These are phyloP conservation scores for Cyphellophora attinorum DNA, from an alignment of 2,329 filamentous ascomycete species.

Conservation along the genomic window DNA sequence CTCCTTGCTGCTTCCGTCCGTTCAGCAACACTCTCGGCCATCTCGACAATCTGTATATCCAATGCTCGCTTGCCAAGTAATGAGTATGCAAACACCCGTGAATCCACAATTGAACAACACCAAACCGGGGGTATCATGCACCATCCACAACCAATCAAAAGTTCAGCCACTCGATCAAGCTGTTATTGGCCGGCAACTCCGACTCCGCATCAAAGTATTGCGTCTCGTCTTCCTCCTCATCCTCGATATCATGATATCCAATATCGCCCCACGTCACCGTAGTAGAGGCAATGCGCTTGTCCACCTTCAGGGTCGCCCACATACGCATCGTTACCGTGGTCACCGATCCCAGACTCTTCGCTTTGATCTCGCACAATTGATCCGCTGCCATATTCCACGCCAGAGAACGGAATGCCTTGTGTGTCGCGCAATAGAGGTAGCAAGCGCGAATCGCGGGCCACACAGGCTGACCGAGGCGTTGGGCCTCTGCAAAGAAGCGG, in stretches of 20 bases:
- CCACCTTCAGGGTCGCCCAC: constrained; percentile 8
- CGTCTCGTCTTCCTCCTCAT: constrained; percentile 4
- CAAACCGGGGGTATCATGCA: too few species aligned
- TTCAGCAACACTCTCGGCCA: too few species aligned
- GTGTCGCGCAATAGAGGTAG: neutral
- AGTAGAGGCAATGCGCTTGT: constrained; percentile 3
- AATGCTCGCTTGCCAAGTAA: too few species aligned
- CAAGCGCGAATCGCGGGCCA: neutral
- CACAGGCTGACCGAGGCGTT: too few species aligned
- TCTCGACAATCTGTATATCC: too few species aligned
- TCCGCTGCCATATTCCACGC: constrained; percentile 20
- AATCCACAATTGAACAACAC: too few species aligned
- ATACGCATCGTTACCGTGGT: constrained; percentile 5
- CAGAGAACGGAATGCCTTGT: neutral
- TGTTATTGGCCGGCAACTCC: too few species aligned
- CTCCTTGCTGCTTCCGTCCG: too few species aligned
- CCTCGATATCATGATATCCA: constrained; percentile 3
- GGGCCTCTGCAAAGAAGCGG: neutral
- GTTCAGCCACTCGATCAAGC: too few species aligned
- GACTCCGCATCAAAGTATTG: neutral
- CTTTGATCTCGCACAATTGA: constrained; percentile 23
- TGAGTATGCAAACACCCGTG: too few species aligned
- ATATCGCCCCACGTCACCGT: constrained; percentile 1
- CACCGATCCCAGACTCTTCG: constrained; percentile 1
- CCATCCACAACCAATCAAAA: too few species aligned